phyloP scores from a whole-genome alignment of 176 grass and related monocot genomes.

The Avena atlantica region DNA sequence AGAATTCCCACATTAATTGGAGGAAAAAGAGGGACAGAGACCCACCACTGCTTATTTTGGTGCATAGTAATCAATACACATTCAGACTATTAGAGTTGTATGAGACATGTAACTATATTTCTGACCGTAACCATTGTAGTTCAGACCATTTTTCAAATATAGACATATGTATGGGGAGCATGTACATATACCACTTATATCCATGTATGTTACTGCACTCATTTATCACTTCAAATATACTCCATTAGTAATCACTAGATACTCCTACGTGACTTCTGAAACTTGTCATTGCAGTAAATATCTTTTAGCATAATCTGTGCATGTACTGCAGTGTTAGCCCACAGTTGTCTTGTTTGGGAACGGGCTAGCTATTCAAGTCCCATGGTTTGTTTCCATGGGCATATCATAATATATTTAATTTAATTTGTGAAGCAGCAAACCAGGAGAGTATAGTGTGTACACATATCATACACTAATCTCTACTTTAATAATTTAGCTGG shows the following conservation, averaged over 20 bases:
- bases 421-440: neutral
- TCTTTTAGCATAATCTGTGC: neutral
- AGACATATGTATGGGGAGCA: slow-evolving; percentile 1
- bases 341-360: neutral
- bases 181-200: slow-evolving; percentile 7
- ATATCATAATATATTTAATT: slow-evolving; percentile 17
- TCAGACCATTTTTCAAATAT: neutral
- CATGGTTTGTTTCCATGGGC: neutral
- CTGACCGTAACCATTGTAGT: slow-evolving; percentile 1
- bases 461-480: neutral
- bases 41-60: slow-evolving; percentile 1
- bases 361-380: neutral
- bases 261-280: neutral
- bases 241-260: neutral
- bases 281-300: neutral
- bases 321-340: neutral
- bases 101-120: neutral
- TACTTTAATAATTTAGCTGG: neutral
- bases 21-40: neutral
- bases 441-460: neutral
- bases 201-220: slow-evolving; percentile 13
- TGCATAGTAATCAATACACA: neutral
- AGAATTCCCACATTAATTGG: neutral
- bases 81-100: neutral
- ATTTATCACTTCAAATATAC: slow-evolving; percentile 14